Evolutionary conservation across 805 yeast species (phyloP).

Genomic region (Sungouiozyma intestinalis): DNA sequence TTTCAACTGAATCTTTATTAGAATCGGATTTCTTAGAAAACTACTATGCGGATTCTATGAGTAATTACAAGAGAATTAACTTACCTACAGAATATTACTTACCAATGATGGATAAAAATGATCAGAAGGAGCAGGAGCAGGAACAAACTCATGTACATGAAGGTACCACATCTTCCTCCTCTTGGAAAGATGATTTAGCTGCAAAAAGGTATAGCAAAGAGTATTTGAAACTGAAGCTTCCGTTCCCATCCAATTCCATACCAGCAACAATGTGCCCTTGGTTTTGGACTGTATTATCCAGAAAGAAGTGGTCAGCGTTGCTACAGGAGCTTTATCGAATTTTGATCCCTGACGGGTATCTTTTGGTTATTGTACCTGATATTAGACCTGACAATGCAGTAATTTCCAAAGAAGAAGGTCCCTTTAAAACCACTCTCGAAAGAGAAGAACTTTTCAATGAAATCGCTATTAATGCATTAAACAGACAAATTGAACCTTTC

Average conservation of each 20-base stretch:
- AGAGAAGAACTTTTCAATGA: conserved; percentile 16
- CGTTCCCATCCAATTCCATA: conserved; percentile 17
- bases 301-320: conserved; percentile 21
- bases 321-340: conserved; percentile 20
- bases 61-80: conserved; percentile 17
- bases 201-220: conserved; percentile 14
- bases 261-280: conserved; percentile 23
- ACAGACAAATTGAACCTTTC: conserved; percentile 17
- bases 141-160: too few relatives aligned
- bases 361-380: conserved; percentile 16
- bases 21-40: conserved; percentile 22
- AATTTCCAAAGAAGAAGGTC: not conserved
- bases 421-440: conserved; percentile 14
- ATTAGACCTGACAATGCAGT: conserved; percentile 12
- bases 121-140: too few relatives aligned
- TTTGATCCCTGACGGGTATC: conserved; percentile 24
- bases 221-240: conserved; percentile 16
- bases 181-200: not conserved
- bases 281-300: conserved; percentile 19
- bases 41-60: conserved; percentile 14
- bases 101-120: conserved; percentile 1
- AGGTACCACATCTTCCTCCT: not conserved
- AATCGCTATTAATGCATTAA: conserved; percentile 19
- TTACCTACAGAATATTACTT: conserved; percentile 19
- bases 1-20: conserved; percentile 1